phyloP scores from a whole-genome alignment of 768 basidiomycete genomes.

The Multifurca ochricompacta region DNA sequence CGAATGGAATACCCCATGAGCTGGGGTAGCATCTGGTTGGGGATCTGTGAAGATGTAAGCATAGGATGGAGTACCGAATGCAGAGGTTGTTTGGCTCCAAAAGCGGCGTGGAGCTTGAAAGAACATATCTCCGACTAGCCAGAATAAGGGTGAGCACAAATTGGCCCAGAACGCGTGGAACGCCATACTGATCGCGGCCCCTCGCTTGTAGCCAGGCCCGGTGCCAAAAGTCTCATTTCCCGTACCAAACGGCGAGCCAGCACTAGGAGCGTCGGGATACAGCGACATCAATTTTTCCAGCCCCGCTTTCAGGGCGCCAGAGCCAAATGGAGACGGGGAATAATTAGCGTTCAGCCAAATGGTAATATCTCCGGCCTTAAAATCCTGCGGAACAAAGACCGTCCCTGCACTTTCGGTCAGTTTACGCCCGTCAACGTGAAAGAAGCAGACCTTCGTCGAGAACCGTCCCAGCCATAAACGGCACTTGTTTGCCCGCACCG shows the following conservation, averaged over 20 bases:
- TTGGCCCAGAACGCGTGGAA: background rate
- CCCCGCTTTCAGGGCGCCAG: slow-evolving; percentile 16
- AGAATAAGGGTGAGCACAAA: background rate
- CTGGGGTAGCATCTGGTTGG: slow-evolving; percentile 19
- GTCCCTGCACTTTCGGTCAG: slow-evolving; percentile 27
- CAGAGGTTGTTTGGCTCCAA: slow-evolving; percentile 35
- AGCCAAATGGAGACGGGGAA: slow-evolving; percentile 16
- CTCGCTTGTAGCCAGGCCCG: slow-evolving; percentile 33
- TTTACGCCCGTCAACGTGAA: background rate
- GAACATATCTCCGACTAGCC: slow-evolving; percentile 32
- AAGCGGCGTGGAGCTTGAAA: slow-evolving; percentile 35
- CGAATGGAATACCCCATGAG: slow-evolving; percentile 18
- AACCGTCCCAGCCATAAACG: slow-evolving; percentile 39
- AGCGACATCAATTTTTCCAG: slow-evolving; percentile 28
- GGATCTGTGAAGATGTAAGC: slow-evolving; percentile 39
- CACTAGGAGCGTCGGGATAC: slow-evolving; percentile 36
- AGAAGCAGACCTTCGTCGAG: slow-evolving; percentile 37
- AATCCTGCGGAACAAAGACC: slow-evolving; percentile 27
- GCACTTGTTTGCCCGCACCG: slow-evolving; percentile 32
- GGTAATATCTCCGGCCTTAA: slow-evolving; percentile 1
- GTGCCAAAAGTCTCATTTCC: slow-evolving; percentile 40
- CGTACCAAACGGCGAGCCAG: slow-evolving; percentile 41
- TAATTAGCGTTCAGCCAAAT: slow-evolving; percentile 10
- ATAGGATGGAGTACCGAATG: slow-evolving; percentile 31
- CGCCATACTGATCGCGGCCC: slow-evolving; percentile 26